Conservation (phyloP, 768 basidiomycete species). For the Tricholoma furcatifolium region DNA sequence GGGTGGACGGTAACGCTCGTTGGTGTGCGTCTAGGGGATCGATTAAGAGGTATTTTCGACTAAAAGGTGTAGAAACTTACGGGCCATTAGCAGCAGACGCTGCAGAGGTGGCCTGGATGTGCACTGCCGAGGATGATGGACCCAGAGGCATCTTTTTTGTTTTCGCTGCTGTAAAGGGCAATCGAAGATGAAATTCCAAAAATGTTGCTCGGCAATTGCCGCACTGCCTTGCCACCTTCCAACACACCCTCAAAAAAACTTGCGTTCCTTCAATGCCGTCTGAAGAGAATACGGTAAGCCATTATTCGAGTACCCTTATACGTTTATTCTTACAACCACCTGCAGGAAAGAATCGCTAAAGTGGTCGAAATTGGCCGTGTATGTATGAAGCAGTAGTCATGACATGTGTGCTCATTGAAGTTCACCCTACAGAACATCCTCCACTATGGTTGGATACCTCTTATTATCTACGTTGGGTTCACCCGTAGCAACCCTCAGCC, state of each 20-base stretch:
- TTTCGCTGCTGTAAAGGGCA: slow-evolving; percentile 1
- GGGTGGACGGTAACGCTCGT: slow-evolving; percentile 83
- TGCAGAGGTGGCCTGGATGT: slow-evolving; percentile 37
- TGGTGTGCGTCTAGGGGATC: slow-evolving; percentile 57
- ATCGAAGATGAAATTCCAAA: slow-evolving; percentile 21
- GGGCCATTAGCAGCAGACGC: slow-evolving; percentile 32
- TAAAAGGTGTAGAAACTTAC: slow-evolving; percentile 28
- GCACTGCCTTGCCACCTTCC: slow-evolving; percentile 22
- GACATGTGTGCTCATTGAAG: slow-evolving; percentile 3
- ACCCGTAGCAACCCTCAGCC: slow-evolving; percentile 92
- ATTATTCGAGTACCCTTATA: slow-evolving; percentile 6
- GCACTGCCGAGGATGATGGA: slow-evolving; percentile 48
- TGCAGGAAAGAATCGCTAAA: slow-evolving; percentile 80
- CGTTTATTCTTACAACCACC: background rate
- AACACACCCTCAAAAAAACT: slow-evolving; percentile 14
- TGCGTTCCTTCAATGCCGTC: slow-evolving; percentile 61
- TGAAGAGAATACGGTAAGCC: slow-evolving; percentile 81
- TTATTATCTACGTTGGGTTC: slow-evolving; percentile 95
- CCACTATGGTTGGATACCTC: slow-evolving; percentile 95
- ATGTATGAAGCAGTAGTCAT: slow-evolving; percentile 28
- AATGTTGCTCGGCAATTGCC: slow-evolving; percentile 40
- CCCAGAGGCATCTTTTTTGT: slow-evolving; percentile 46
- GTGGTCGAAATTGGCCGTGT: slow-evolving; percentile 81
- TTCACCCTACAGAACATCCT: slow-evolving; percentile 64
- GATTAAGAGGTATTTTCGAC: slow-evolving; percentile 3